Evolutionary conservation across 352 stramenopile species (phyloP).

Genomic region (Peronospora destructor): DNA sequence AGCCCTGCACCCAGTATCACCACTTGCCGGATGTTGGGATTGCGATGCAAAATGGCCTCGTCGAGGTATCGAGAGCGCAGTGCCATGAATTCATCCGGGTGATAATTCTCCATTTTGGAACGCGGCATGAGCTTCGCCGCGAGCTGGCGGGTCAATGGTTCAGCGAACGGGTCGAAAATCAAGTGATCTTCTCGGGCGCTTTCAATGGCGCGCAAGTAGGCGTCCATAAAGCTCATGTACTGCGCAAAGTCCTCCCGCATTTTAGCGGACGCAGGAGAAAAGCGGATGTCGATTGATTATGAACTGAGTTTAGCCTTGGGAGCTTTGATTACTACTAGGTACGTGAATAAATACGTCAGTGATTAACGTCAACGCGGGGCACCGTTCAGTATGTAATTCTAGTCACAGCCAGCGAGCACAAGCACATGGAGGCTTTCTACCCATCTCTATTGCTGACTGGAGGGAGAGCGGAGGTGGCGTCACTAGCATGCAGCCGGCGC

Average conservation of each 20-base stretch:
- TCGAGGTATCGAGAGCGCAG: conserved; percentile 43
- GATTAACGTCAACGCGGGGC: conserved; percentile 7
- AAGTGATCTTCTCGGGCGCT: conserved; percentile 27
- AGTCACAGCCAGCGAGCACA: conserved; percentile 2
- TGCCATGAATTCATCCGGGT: conserved; percentile 29
- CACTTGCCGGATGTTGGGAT: conserved; percentile 39
- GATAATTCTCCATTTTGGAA: conserved; percentile 15
- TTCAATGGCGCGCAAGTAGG: conserved; percentile 37
- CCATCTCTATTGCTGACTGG: conserved; percentile 23
- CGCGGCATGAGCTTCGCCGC: conserved; percentile 21
- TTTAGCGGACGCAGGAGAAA: no score
- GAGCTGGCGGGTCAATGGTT: conserved; percentile 32
- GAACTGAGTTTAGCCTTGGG: conserved; percentile 15
- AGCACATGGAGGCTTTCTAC: conserved; percentile 17
- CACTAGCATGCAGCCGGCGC: conserved; percentile 20
- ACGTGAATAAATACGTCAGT: conserved; percentile 17
- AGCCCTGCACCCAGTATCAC: conserved; percentile 46
- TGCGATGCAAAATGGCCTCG: conserved; percentile 36
- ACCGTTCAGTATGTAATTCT: conserved; percentile 2
- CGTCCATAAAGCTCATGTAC: conserved; percentile 41
- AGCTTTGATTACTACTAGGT: conserved; percentile 13
- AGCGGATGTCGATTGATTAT: conserved; percentile 5
- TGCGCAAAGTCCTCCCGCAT: conserved; percentile 36
- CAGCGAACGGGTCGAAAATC: conserved; percentile 40
- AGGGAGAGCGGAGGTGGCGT: conserved; percentile 20